Conservation (phyloP, 352 stramenopile genomes). For the Blastocystis sp. region DNA sequence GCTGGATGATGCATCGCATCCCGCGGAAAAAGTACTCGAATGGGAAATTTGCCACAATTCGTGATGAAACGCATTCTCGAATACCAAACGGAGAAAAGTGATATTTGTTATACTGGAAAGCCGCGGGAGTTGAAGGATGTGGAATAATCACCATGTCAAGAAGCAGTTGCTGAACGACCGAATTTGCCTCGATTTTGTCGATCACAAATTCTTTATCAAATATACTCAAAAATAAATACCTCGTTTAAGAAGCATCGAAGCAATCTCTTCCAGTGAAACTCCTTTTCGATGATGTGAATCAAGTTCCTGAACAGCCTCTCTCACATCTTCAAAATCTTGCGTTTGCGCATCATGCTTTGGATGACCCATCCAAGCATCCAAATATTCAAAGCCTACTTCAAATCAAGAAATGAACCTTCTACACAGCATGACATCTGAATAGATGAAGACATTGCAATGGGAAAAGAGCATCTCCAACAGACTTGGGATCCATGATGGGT, state of each 20-base stretch:
- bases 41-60: background rate
- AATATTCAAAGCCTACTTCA: background rate
- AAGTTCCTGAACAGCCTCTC: background rate
- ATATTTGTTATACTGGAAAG: background rate
- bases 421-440: slow-evolving; percentile 27
- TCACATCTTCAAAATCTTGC: background rate
- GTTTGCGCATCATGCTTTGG: background rate
- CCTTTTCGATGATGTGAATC: background rate
- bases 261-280: background rate
- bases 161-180: background rate
- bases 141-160: background rate
- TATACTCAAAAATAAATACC: background rate
- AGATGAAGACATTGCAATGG: slow-evolving; percentile 31
- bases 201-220: background rate
- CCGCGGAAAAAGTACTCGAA: background rate
- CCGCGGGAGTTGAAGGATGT: background rate
- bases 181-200: slow-evolving; percentile 11
- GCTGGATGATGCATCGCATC: background rate
- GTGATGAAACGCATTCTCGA: background rate
- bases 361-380: background rate
- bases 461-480: slow-evolving; percentile 3
- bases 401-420: background rate
- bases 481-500: background rate
- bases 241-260: background rate
- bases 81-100: background rate